A percentile compares a stretch with the other conserved stretches of the same genome.
phyloP scores from a whole-genome alignment of 164 flowering plant genomes.

The Houttuynia cordata region DNA sequence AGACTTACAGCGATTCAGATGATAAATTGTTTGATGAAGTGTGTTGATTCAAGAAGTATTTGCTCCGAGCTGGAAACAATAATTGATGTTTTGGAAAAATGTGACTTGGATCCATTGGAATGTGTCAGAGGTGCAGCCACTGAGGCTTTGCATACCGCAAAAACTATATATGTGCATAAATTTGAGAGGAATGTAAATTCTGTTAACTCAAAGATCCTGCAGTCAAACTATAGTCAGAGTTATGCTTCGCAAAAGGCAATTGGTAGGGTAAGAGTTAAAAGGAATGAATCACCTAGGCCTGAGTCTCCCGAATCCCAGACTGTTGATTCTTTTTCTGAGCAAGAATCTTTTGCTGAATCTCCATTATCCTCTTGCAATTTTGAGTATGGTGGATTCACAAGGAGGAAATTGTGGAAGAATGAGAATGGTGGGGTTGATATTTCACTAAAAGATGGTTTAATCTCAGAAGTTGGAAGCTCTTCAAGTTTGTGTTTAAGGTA shows the following conservation, averaged over 20 bases:
- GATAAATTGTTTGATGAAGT: conserved; percentile 78
- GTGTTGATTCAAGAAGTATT: conserved; percentile 65
- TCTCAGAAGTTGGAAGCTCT: conserved; percentile 25
- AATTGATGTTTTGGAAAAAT: conserved; percentile 70
- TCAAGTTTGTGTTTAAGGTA: conserved; percentile 9
- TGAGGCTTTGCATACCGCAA: conserved; percentile 78
- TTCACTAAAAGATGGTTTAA: conserved; percentile 85
- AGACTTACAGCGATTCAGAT: conserved; percentile 72
- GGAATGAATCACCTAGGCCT: conserved; percentile 29
- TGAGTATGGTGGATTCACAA: conserved; percentile 32
- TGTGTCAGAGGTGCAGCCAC: conserved; percentile 80
- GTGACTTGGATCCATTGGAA: conserved; percentile 66
- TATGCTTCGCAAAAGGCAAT: conserved; percentile 7
- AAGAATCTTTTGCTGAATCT: conserved; percentile 40
- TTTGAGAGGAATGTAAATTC: conserved; percentile 30
- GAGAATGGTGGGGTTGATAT: conserved; percentile 74
- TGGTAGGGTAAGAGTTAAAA: conserved; percentile 4
- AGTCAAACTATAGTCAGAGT: conserved; percentile 1
- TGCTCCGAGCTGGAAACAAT: conserved; percentile 55
- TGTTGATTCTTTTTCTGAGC: conserved; percentile 44
- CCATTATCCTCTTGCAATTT: conserved; percentile 40
- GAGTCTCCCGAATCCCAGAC: conserved; percentile 78
- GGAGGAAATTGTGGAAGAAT: conserved; percentile 58
- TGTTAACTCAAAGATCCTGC: conserved; percentile 36
- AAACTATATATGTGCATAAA: conserved; percentile 16